Conservation (phyloP, 805 yeast species). For the Torulaspora maleeae region DNA sequence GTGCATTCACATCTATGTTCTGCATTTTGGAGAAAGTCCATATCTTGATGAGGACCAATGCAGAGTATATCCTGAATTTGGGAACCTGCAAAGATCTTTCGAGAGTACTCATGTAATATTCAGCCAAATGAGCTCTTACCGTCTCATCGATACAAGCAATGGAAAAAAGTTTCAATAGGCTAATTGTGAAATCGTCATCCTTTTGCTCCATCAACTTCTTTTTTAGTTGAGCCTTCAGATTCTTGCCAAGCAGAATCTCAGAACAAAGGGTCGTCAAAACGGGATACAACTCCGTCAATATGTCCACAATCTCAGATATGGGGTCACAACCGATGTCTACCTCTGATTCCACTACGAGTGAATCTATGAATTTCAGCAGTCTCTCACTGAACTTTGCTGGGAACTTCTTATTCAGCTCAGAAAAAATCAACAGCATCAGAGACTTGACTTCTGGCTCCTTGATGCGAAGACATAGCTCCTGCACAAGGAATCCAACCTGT, state of each 20-base stretch:
- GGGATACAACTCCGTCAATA: conserved; percentile 29
- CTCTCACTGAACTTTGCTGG: conserved; percentile 18
- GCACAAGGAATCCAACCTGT: conserved; percentile 24
- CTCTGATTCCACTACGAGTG: conserved; percentile 27
- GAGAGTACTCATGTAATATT: conserved; percentile 41
- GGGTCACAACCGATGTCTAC: conserved; percentile 24
- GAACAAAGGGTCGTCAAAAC: conserved; percentile 29
- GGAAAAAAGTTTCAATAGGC: conserved; percentile 38
- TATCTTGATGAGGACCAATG: conserved; percentile 49
- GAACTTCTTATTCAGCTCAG: conserved; percentile 16
- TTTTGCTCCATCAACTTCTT: conserved; percentile 15
- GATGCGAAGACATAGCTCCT: conserved; percentile 23
- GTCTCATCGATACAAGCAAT: conserved; percentile 49
- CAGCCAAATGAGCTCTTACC: conserved; percentile 45
- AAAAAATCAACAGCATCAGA: conserved; percentile 21
- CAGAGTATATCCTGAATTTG: conserved; percentile 36
- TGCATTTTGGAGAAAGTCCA: conserved; percentile 48
- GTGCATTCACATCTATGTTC: conserved; percentile 29
- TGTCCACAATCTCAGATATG: conserved; percentile 18
- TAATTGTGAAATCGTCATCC: conserved; percentile 22
- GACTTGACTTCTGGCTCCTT: conserved; percentile 21
- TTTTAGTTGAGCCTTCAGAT: conserved; percentile 27
- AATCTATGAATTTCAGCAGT: conserved; percentile 19
- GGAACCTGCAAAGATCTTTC: conserved; percentile 35
- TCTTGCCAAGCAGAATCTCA: conserved; percentile 27